Evolutionary conservation across 2,329 filamentous ascomycete species (phyloP).

Genomic region (Claviceps africana): DNA sequence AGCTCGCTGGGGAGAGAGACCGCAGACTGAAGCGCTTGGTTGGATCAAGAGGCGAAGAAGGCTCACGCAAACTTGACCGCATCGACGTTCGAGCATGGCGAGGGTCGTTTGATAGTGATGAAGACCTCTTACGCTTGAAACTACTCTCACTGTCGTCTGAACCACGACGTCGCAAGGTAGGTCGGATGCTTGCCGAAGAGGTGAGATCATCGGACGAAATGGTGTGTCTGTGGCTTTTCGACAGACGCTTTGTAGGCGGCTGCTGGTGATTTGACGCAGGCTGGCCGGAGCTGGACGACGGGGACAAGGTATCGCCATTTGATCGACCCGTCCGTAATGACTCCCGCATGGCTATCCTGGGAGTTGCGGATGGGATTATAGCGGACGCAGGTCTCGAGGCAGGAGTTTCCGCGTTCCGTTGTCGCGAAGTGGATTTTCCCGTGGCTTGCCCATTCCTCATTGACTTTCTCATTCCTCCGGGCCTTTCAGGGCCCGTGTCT

Average conservation of each 20-base stretch:
- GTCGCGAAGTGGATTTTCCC: background rate
- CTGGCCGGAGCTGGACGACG: slow-evolving; percentile 8
- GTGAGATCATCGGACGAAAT: slow-evolving; percentile 13
- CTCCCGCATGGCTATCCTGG: slow-evolving; percentile 11
- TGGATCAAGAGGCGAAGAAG: slow-evolving; percentile 16
- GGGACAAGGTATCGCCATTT: slow-evolving; percentile 2
- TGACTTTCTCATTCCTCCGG: slow-evolving; percentile 20
- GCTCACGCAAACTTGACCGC: slow-evolving; percentile 30
- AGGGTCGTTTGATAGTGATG: slow-evolving; percentile 24
- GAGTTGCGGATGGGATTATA: background rate
- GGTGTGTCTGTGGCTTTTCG: slow-evolving; percentile 12
- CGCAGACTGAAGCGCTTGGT: slow-evolving; percentile 56
- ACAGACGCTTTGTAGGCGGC: slow-evolving; percentile 6
- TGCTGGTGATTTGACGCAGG: slow-evolving; percentile 19
- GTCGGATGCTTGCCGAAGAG: slow-evolving; percentile 12
- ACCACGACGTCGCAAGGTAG: slow-evolving; percentile 34
- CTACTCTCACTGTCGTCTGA: slow-evolving; percentile 68
- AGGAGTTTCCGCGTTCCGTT: background rate
- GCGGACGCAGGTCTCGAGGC: background rate
- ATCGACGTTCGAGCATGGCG: slow-evolving; percentile 61
- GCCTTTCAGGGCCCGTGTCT: slow-evolving; percentile 7
- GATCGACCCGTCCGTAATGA: slow-evolving; percentile 11
- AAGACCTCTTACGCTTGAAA: slow-evolving; percentile 52
- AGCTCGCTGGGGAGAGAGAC: slow-evolving; percentile 51
- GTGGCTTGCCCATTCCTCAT: slow-evolving; percentile 12